Conservation (phyloP, 805 yeast species). For the Teunomyces kruisii region DNA sequence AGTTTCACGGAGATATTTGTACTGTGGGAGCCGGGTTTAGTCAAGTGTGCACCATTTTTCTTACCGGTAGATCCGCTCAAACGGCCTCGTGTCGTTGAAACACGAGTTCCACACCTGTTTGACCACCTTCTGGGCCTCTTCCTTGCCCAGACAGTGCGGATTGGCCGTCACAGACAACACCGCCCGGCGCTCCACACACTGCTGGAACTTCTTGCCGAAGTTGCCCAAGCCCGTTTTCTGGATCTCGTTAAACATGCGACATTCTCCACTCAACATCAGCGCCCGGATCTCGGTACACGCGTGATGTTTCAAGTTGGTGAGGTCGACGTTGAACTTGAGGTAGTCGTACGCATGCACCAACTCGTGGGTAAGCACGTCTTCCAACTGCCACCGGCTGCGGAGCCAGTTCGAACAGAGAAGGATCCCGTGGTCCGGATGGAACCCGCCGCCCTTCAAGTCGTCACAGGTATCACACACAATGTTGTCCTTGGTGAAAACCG, state of each 20-base stretch:
- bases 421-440: conserved; percentile 86
- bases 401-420: conserved; percentile 83
- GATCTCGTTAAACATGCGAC: conserved; percentile 86
- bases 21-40: too few relatives aligned
- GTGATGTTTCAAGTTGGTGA: conserved; percentile 83
- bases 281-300: conserved; percentile 98
- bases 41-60: too few relatives aligned
- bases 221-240: conserved; percentile 50
- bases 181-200: conserved; percentile 88
- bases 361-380: conserved; percentile 91
- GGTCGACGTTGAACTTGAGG: conserved; percentile 81
- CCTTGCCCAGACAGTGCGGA: conserved; percentile 72
- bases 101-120: conserved; percentile 91
- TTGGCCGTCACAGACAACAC: conserved; percentile 79
- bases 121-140: conserved; percentile 77
- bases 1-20: too few relatives aligned
- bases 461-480: conserved; percentile 83
- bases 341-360: conserved; percentile 92
- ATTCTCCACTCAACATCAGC: conserved; percentile 89
- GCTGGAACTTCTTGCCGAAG: conserved; percentile 82
- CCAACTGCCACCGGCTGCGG: conserved; percentile 72
- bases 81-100: conserved; percentile 93
- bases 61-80: conserved; percentile 84
- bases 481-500: conserved; percentile 44
- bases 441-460: conserved; percentile 85